Percentiles rank a stretch among this genome's conserved stretches.
Evolutionary conservation across 768 basidiomycete species (phyloP).

Genomic region (Chiua virens): DNA sequence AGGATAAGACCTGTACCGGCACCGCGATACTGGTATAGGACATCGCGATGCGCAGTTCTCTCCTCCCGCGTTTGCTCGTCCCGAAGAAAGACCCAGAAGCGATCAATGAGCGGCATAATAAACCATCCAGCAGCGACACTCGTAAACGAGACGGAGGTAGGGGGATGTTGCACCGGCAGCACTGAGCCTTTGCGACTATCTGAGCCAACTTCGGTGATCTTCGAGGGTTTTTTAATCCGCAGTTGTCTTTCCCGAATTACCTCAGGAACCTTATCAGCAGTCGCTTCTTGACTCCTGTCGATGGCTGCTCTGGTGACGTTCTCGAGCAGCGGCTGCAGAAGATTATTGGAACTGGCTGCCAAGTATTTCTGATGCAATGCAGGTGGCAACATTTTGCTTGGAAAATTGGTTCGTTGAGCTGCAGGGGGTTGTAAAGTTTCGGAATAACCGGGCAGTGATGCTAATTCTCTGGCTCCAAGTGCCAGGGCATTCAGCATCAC

Average conservation of each 20-base stretch:
- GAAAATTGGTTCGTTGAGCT: conserved; percentile 53
- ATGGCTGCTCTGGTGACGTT: conserved; percentile 64
- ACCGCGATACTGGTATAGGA: conserved; percentile 60
- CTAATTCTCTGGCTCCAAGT: conserved; percentile 82
- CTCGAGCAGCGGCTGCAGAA: conserved; percentile 58
- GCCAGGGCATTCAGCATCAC: conserved; percentile 86
- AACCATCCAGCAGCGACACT: conserved; percentile 85
- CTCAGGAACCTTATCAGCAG: conserved; percentile 55
- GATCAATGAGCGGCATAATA: conserved; percentile 84
- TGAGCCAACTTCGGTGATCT: conserved; percentile 43
- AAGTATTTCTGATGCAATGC: conserved; percentile 71
- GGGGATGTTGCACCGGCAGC: conserved; percentile 4
- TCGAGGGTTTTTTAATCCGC: conserved; percentile 52
- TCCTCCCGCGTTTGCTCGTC: conserved; percentile 79
- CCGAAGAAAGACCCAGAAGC: conserved; percentile 93
- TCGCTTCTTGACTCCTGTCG: conserved; percentile 54
- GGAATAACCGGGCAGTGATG: conserved; percentile 40
- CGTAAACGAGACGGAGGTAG: conserved; percentile 45
- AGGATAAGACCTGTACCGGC: conserved; percentile 84
- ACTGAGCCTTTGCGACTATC: conserved; percentile 18
- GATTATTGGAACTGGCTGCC: conserved; percentile 37
- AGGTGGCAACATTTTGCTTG: conserved; percentile 77
- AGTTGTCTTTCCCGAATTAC: conserved; percentile 75
- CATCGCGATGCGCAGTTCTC: conserved; percentile 57
- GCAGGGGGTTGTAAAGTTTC: conserved; percentile 32